These are phyloP conservation scores for Purshia tridentata DNA, from an alignment of 306 rosid genomes.

Conservation along the genomic window DNA sequence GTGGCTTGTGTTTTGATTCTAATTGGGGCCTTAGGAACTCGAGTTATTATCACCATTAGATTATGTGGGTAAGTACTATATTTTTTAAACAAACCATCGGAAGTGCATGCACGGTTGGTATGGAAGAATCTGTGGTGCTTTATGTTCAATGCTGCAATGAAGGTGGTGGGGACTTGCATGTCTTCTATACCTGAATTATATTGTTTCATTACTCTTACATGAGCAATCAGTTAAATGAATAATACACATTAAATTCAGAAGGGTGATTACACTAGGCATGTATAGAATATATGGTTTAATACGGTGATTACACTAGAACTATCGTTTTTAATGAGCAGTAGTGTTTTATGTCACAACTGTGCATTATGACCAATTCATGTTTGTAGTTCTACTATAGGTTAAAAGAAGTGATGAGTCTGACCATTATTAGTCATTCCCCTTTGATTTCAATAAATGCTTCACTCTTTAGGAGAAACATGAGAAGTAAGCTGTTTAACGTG, in stretches of 20 bases:
- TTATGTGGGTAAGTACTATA: background rate
- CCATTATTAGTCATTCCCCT: background rate
- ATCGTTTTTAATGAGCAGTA: background rate
- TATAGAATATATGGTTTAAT: background rate
- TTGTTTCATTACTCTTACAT: background rate
- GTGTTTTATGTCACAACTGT: no score
- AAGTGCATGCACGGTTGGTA: background rate
- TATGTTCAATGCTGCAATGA: background rate
- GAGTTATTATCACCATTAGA: background rate
- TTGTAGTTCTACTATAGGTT: background rate
- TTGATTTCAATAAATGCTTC: background rate
- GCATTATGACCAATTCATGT: background rate
- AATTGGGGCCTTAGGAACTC: background rate
- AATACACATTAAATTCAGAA: background rate
- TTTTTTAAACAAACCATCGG: no score
- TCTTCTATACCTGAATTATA: no score
- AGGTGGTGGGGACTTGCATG: no score
- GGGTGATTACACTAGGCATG: background rate
- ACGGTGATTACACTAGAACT: background rate
- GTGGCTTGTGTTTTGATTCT: background rate
- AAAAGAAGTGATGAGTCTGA: background rate
- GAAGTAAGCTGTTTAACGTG: background rate
- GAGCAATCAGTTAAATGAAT: background rate
- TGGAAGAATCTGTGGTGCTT: background rate
- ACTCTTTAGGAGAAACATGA: background rate